phyloP scores from a whole-genome alignment of 2,329 filamentous ascomycete species.

The Diaporthe aspalathi region DNA sequence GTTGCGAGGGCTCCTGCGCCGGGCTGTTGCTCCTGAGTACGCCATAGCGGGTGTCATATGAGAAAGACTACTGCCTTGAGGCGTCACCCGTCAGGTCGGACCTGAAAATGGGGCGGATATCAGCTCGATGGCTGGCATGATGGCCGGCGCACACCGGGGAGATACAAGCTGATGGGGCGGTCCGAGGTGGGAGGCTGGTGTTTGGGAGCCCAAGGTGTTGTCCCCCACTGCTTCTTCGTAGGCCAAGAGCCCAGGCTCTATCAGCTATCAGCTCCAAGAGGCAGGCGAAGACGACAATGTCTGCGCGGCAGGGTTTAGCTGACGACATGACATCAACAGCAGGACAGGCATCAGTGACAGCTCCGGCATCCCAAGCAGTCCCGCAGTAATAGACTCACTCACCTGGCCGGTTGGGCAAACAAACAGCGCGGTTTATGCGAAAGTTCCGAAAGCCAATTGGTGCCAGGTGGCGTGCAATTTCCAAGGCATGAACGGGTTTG shows the following conservation, averaged over 20 bases:
- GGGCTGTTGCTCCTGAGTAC: background rate
- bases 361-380: background rate
- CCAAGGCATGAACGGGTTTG: slow-evolving; percentile 28
- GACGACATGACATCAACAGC: slow-evolving; percentile 17
- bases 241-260: slow-evolving; percentile 20
- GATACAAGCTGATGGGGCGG: slow-evolving; percentile 3
- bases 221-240: slow-evolving; percentile 1
- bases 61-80: background rate
- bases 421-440: slow-evolving; percentile 15
- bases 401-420: background rate
- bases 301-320: slow-evolving; percentile 10
- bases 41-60: background rate
- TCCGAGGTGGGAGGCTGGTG: slow-evolving; percentile 4
- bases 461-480: slow-evolving; percentile 19
- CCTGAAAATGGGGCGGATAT: slow-evolving; percentile 16
- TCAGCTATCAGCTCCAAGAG: slow-evolving; percentile 22
- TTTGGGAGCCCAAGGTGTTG: background rate
- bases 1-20: background rate
- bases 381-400: slow-evolving; percentile 10
- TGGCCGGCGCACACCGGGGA: slow-evolving; percentile 1
- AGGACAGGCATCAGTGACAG: slow-evolving; percentile 7
- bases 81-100: background rate
- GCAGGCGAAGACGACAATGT: background rate
- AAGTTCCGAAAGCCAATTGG: slow-evolving; percentile 29
- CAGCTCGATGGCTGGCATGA: slow-evolving; percentile 14